phyloP scores from a whole-genome alignment of 805 yeast genomes.

The Yamadazyma phyllophila region DNA sequence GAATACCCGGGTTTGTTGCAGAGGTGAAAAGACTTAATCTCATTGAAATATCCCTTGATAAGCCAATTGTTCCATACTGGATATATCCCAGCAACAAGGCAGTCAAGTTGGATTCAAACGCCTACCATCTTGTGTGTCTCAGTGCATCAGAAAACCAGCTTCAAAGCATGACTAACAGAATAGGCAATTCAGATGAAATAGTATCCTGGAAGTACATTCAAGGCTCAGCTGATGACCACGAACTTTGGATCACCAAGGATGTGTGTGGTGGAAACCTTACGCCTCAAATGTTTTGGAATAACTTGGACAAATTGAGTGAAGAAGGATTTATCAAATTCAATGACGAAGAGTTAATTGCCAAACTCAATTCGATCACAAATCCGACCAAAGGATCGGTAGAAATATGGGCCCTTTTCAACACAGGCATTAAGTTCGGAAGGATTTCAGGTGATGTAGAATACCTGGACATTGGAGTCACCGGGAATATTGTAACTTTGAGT shows the following conservation, averaged over 20 bases:
- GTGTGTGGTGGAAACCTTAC: conserved; percentile 47
- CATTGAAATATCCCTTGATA: conserved; percentile 3
- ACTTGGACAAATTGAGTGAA: conserved; percentile 20
- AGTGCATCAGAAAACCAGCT: conserved; percentile 12
- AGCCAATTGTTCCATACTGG: conserved; percentile 15
- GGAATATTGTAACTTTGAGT: conserved; percentile 25
- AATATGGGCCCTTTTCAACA: conserved; percentile 15
- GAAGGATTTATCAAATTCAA: conserved; percentile 4
- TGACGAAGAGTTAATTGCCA: conserved; percentile 22
- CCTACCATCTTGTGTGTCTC: conserved; percentile 10
- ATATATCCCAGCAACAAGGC: conserved; percentile 11
- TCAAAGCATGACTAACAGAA: conserved; percentile 4
- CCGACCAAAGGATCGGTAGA: neutral
- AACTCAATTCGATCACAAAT: conserved; percentile 16
- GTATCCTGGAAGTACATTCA: conserved; percentile 58
- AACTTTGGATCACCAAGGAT: conserved; percentile 58
- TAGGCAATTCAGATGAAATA: conserved; percentile 1
- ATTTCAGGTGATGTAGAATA: conserved; percentile 18
- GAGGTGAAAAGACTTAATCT: conserved; percentile 30
- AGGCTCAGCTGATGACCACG: conserved; percentile 96
- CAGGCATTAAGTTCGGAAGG: conserved; percentile 28
- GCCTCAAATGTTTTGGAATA: conserved; percentile 31
- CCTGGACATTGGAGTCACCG: conserved; percentile 3
- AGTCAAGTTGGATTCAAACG: neutral
- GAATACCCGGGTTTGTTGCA: conserved; percentile 49